Base-by-base conservation (phyloP, 2,329 filamentous ascomycete species). In the Aureobasidium uvarum region DNA sequence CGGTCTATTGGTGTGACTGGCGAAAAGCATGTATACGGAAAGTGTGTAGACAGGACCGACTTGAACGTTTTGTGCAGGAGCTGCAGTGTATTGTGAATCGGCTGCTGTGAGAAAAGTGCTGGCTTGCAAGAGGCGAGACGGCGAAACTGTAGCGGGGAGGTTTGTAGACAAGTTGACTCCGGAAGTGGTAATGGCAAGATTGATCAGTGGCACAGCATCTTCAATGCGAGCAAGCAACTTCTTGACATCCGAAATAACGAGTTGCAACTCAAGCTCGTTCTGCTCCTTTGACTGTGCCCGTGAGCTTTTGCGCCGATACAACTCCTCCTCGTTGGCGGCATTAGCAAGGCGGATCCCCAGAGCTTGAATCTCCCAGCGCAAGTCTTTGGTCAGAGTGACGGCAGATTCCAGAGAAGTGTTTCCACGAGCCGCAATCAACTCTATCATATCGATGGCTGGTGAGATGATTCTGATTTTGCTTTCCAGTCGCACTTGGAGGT, bases 1-100 rank as follows among this genome's bases (percentile, higher is more conserved):
- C 2, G 81, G 79, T 45, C 85, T 78, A 50, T 80, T 79, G 3
- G 88, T 81, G 75, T 98, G 92, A 1, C 92, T 90, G 2, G 88
- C 83, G 72, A 98, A 99, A 0, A 98, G 84, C 92, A 98, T 97
- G 76, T 98, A 99, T 70, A 98, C 80, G 0, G 93, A 96, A 8
- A 98, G 77, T 0, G 86, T 89, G 72, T 97, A 98, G 0, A 88
- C 86, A 0, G 94, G 92, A 0, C 95, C 95, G 67, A 98, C 89
- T 73, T 97, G 92, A 52, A 91, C 86, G 0, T 89, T 83, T 11
- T 81, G 78, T 0, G 79, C 82, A 6, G 88, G 84, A 46, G 85
- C 81, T 68, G 86, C 82, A 2, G 86, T 85, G 76, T 95, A 97
- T 68, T 92, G 89, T 0, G 88, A 89, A 75, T 99, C 95, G 2